Conservation (phyloP, 202 grass and related monocot species). For the Zizania palustris region DNA sequence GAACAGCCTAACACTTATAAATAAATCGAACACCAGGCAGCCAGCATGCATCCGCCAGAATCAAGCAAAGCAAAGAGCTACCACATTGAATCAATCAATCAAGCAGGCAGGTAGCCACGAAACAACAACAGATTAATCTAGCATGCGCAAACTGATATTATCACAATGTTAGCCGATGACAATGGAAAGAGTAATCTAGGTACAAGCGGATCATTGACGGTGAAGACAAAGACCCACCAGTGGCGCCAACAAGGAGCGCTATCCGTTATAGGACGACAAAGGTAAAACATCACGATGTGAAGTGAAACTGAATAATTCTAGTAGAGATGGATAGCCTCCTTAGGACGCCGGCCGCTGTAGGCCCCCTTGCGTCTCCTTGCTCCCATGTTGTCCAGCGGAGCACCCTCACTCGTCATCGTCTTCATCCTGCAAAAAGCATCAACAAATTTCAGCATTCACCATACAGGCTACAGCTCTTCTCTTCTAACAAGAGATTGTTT, state of each 20-base stretch:
- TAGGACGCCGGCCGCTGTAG: not conserved
- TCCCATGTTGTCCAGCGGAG: constrained; percentile 31
- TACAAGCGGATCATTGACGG: constrained; percentile 47
- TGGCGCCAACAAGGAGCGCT: constrained; percentile 49
- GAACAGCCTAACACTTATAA: too few relatives aligned
- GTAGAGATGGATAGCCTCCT: constrained; percentile 50
- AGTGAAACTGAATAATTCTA: constrained; percentile 63
- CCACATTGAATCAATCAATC: not conserved
- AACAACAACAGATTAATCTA: constrained; percentile 27
- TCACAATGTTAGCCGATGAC: constrained; percentile 57
- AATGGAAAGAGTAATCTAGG: constrained; percentile 58
- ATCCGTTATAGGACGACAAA: constrained; percentile 44
- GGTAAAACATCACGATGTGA: constrained; percentile 56
- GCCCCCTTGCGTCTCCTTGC: not conserved
- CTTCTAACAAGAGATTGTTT: too few relatives aligned
- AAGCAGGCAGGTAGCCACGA: not conserved
- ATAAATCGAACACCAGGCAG: too few relatives aligned
- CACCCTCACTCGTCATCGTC: constrained; percentile 53
- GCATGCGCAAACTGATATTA: constrained; percentile 68
- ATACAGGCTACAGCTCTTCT: not conserved
- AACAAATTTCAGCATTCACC: not conserved
- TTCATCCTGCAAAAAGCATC: constrained; percentile 41
- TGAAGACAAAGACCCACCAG: constrained; percentile 20
- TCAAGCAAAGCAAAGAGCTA: too few relatives aligned
- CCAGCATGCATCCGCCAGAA: too few relatives aligned